A percentile compares a stretch with the other conserved stretches of the same genome.
Conservation (phyloP, 2,329 filamentous ascomycete species). For the Cadophora malorum region DNA sequence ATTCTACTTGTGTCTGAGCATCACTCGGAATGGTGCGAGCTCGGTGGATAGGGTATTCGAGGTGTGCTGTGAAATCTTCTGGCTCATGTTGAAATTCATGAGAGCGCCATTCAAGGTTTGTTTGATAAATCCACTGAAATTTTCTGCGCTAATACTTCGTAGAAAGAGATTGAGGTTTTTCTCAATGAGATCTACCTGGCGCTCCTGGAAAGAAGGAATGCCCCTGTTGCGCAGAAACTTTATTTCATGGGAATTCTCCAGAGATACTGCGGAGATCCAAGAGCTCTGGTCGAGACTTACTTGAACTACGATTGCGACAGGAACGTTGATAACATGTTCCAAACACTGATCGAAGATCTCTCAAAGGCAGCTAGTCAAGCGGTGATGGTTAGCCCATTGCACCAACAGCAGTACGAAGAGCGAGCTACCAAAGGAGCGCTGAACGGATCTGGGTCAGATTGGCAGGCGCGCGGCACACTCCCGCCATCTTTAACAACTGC, state of each 20-base stretch:
- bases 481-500: conserved; percentile 78
- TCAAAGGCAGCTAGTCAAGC: conserved; percentile 85
- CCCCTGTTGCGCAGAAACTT: conserved; percentile 88
- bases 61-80: conserved; percentile 96
- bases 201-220: conserved; percentile 85
- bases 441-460: conserved; percentile 69
- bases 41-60: conserved; percentile 92
- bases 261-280: conserved; percentile 82
- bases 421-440: conserved; percentile 61
- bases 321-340: conserved; percentile 96
- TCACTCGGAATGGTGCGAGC: conserved; percentile 94
- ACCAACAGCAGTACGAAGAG: conserved; percentile 89
- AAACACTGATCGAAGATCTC: conserved; percentile 91
- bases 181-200: conserved; percentile 96
- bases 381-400: conserved; percentile 73
- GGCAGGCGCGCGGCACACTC: conserved; percentile 84
- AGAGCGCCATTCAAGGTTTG: conserved; percentile 88
- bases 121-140: conserved; percentile 22
- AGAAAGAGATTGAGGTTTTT: conserved; percentile 98
- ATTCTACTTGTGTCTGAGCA: conserved; percentile 93
- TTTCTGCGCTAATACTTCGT: conserved; percentile 28
- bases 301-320: conserved; percentile 98
- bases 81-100: conserved; percentile 95
- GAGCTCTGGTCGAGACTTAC: conserved; percentile 92
- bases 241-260: conserved; percentile 88